Conservation (phyloP, 306 rosid genomes). For the Dicorynia guianensis region DNA sequence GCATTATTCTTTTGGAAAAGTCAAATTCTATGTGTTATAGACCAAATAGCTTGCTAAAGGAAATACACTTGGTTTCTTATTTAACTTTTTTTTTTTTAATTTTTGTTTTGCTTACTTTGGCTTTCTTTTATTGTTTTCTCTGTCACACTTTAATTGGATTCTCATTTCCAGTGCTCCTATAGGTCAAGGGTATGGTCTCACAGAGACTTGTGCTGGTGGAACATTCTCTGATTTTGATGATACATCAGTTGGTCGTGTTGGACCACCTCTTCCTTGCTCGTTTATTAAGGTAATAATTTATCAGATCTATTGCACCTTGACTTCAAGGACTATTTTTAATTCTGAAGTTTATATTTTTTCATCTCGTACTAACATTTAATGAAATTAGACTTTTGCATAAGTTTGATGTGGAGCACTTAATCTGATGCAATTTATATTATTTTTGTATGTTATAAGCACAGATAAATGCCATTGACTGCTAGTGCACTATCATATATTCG, state of each 20-base stretch:
- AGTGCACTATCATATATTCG: neutral
- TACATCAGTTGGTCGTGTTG: constrained; percentile 90
- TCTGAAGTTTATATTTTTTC: constrained; percentile 1
- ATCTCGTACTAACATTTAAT: constrained; percentile 2
- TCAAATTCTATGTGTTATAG: constrained; percentile 8
- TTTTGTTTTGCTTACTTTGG: constrained; percentile 13
- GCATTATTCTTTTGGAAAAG: constrained; percentile 33
- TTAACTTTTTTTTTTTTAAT: constrained; percentile 1
- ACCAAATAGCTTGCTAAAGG: constrained; percentile 18
- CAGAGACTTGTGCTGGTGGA: constrained; percentile 96
- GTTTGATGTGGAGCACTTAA: neutral
- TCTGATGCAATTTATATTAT: constrained; percentile 6
- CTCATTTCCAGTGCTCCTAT: constrained; percentile 77
- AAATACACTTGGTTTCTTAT: constrained; percentile 15
- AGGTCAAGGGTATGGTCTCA: constrained; percentile 98
- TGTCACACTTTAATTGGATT: constrained; percentile 38
- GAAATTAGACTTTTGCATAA: neutral
- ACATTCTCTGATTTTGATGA: constrained; percentile 92
- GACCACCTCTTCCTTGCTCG: constrained; percentile 98
- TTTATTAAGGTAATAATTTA: constrained; percentile 70
- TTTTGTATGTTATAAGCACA: constrained; percentile 19
- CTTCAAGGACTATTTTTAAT: neutral
- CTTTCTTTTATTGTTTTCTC: constrained; percentile 8
- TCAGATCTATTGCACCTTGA: constrained; percentile 22
- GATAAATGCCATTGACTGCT: neutral